Evolutionary conservation across 208 protist genomes (phyloP).

Genomic region (Acanthamoeba sp.): DNA sequence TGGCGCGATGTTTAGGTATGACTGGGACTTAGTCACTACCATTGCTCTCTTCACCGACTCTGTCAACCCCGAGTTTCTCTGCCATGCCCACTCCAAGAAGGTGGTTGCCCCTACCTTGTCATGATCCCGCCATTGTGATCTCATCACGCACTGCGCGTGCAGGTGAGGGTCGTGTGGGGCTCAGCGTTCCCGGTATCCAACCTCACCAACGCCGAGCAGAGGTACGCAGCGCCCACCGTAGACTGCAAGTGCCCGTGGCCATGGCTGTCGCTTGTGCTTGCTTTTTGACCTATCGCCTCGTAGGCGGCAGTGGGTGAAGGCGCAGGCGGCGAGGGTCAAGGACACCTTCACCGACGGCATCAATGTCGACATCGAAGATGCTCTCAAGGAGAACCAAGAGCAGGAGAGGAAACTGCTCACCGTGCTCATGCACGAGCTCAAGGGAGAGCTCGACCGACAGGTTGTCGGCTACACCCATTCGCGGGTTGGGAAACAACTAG

Average conservation of each 20-base stretch:
- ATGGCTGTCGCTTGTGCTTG: not conserved
- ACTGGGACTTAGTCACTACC: slow-evolving; percentile 63
- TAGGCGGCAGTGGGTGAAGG: slow-evolving; percentile 19
- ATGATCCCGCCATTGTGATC: too few relatives aligned
- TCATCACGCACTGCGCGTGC: not conserved
- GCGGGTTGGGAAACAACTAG: not conserved
- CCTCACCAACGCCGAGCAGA: slow-evolving; percentile 67
- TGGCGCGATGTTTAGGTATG: slow-evolving; percentile 48
- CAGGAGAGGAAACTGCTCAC: slow-evolving; percentile 38
- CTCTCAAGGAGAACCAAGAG: not conserved
- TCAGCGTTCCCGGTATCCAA: slow-evolving; percentile 52
- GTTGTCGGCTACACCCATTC: not conserved
- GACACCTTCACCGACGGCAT: slow-evolving; percentile 63
- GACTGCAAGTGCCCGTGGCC: too few relatives aligned
- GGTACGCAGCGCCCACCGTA: not conserved
- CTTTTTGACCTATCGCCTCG: not conserved
- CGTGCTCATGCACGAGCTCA: slow-evolving; percentile 61
- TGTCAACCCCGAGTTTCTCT: slow-evolving; percentile 56
- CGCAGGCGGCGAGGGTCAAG: slow-evolving; percentile 58
- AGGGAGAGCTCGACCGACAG: slow-evolving; percentile 30
- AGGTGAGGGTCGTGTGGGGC: slow-evolving; percentile 55
- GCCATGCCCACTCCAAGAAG: slow-evolving; percentile 65
- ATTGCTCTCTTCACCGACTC: slow-evolving; percentile 61
- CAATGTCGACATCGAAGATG: slow-evolving; percentile 72
- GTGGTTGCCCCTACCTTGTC: not conserved